phyloP scores from a whole-genome alignment of 805 yeast species.

The Kregervanrija pseudodelftensis region DNA sequence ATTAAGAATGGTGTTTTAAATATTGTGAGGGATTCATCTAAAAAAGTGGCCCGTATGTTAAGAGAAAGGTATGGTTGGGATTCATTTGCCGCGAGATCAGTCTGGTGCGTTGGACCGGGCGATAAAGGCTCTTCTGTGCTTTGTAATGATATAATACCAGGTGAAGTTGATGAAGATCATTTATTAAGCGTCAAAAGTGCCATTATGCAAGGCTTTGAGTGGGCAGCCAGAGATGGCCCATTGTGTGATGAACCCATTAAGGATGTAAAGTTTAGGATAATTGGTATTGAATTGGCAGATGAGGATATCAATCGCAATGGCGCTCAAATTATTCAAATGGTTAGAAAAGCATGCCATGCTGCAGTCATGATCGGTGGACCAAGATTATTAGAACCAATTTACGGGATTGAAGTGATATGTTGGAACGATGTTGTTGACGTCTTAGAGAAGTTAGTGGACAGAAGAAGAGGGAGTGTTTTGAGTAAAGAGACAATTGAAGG shows the following conservation, averaged over 20 bases:
- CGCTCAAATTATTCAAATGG: conserved; percentile 75
- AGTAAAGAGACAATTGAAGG: conserved; percentile 56
- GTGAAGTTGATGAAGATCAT: conserved; percentile 54
- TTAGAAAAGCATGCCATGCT: conserved; percentile 76
- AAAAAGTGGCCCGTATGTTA: conserved; percentile 46
- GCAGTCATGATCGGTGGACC: conserved; percentile 77
- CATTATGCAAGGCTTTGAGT: conserved; percentile 70
- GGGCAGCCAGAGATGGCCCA: conserved; percentile 86
- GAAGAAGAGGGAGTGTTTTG: conserved; percentile 62
- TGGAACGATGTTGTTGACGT: conserved; percentile 29
- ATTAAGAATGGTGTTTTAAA: conserved; percentile 40
- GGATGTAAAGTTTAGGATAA: conserved; percentile 60
- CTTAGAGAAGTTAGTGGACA: conserved; percentile 35
- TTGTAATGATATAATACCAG: conserved; percentile 65
- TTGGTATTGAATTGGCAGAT: conserved; percentile 49
- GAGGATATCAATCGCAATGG: conserved; percentile 43
- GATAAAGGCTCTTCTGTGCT: conserved; percentile 44
- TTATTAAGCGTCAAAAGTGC: conserved; percentile 42
- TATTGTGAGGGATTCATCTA: conserved; percentile 26
- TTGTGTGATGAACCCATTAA: conserved; percentile 79
- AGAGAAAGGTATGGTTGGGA: conserved; percentile 70
- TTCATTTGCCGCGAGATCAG: conserved; percentile 68
- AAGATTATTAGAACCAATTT: conserved; percentile 74
- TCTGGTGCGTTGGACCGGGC: conserved; percentile 71
- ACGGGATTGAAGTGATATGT: conserved; percentile 52